Conservation (phyloP, 495 filamentous ascomycete species). For the Aspergillus sclerotioniger region DNA sequence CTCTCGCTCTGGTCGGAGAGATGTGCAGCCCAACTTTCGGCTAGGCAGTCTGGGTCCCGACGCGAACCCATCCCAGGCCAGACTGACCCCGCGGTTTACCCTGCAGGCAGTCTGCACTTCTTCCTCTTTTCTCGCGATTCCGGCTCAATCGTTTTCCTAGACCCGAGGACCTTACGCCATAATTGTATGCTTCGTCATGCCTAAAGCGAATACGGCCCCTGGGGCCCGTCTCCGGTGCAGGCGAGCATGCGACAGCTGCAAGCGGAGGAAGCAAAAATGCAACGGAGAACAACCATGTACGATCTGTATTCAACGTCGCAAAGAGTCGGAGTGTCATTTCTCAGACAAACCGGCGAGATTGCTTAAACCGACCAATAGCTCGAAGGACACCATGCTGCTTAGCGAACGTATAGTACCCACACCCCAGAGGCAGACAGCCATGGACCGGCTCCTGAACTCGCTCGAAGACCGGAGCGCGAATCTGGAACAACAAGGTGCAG, state of each 20-base stretch:
- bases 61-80: neutral
- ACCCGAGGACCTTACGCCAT: neutral
- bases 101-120: constrained; percentile 1
- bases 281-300: constrained; percentile 69
- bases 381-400: constrained; percentile 40
- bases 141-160: neutral
- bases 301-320: constrained; percentile 59
- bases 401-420: constrained; percentile 36
- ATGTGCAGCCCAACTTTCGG: neutral
- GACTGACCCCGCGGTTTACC: neutral
- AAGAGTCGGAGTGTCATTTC: constrained; percentile 48
- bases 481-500: constrained; percentile 32
- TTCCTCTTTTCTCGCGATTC: neutral
- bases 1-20: neutral
- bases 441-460: constrained; percentile 40
- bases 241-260: constrained; percentile 72
- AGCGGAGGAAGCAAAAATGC: constrained; percentile 78
- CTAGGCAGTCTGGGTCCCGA: neutral
- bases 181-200: constrained; percentile 26
- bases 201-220: constrained; percentile 34
- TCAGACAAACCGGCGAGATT: constrained; percentile 43
- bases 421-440: constrained; percentile 39
- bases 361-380: constrained; percentile 30
- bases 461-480: constrained; percentile 37
- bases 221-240: constrained; percentile 41